Base-by-base conservation (phyloP, 1,139 yeast species). In the Scheffersomyces quercinus region DNA sequence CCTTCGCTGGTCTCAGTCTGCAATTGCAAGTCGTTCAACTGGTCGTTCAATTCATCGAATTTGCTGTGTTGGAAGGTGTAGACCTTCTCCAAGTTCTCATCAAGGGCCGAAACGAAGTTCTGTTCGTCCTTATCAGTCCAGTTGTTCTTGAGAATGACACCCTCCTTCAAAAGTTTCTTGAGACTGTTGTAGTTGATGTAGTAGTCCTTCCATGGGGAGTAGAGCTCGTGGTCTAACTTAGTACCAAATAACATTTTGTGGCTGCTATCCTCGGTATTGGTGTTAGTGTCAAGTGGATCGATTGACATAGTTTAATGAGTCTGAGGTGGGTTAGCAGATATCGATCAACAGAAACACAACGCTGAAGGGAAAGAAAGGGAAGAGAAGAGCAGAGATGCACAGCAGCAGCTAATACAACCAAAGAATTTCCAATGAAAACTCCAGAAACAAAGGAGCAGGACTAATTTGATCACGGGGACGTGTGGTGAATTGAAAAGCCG, bases 61-160 rank as follows among this genome's bases (percentile, higher is more conserved):
- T 83, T 84, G 37, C 79, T 68, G 35, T 79, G 74, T 62, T 91
- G 97, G 66, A 93, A 93, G 13, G 87, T 73, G 66, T 89, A 93
- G n/a, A 93, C 98, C 67, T 89, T 90, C 60, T 91, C 97, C 52
- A 93, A 75, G 61, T 91, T 96, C 29, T 77, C 70, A 64, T 93
- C 98, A 52, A 93, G 75, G n/a, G 81, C 82, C 41, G 81, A 68
- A 26, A 90, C 98, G 63, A 93, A 93, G 30, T 75, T 72, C 43
- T 84, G 82, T 67, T 93, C 99, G 60, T 93, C 97, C 32, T 50
- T 55, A 24, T 54, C 60, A 5, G 62, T 55, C 61, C 60, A 60
- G 41, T 65, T 70, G 52, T 72, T 62, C 45, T 71, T 70, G 38
- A 75, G 68, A 35, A 85, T 73, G 4, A 84, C 82, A 37, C 84